These are phyloP conservation scores for Diaporthe australafricana DNA, from an alignment of 2,329 filamentous ascomycete species.

Conservation along the genomic window DNA sequence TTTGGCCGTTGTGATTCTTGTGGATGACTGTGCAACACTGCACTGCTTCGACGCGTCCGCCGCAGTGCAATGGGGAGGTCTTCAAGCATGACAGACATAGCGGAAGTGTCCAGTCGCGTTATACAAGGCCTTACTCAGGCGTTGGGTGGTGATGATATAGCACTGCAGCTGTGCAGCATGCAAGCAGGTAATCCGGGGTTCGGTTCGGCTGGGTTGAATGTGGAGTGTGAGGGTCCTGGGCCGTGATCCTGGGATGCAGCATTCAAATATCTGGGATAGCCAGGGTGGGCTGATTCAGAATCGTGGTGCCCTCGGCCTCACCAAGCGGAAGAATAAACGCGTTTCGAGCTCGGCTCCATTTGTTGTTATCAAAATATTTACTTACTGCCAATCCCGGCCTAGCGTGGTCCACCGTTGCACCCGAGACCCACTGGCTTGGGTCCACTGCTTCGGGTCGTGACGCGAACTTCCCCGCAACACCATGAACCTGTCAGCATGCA, in stretches of 20 bases:
- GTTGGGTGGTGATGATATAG: background rate
- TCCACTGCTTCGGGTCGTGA: background rate
- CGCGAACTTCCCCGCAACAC: background rate
- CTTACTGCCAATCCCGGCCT: background rate
- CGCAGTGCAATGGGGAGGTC: slow-evolving; percentile 67
- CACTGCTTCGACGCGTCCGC: slow-evolving; percentile 61
- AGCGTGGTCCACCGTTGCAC: background rate
- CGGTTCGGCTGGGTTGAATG: slow-evolving; percentile 1
- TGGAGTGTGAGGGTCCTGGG: slow-evolving; percentile 20
- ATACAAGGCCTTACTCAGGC: background rate
- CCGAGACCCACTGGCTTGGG: background rate
- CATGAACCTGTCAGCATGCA: background rate
- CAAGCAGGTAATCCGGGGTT: background rate
- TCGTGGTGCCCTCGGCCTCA: background rate
- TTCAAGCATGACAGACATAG: slow-evolving; percentile 47
- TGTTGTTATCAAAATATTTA: slow-evolving; percentile 31
- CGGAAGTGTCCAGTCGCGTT: background rate
- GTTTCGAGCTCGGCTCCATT: slow-evolving; percentile 9
- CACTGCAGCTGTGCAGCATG: background rate
- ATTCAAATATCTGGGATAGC: slow-evolving; percentile 13
- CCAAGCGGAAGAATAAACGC: background rate
- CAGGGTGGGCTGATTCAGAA: slow-evolving; percentile 9
- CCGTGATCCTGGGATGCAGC: slow-evolving; percentile 10
- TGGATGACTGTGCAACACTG: slow-evolving; percentile 35
- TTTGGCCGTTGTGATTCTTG: slow-evolving; percentile 37